Base-by-base conservation (phyloP, 129 eudicot genomes). In the Calendula officinalis region DNA sequence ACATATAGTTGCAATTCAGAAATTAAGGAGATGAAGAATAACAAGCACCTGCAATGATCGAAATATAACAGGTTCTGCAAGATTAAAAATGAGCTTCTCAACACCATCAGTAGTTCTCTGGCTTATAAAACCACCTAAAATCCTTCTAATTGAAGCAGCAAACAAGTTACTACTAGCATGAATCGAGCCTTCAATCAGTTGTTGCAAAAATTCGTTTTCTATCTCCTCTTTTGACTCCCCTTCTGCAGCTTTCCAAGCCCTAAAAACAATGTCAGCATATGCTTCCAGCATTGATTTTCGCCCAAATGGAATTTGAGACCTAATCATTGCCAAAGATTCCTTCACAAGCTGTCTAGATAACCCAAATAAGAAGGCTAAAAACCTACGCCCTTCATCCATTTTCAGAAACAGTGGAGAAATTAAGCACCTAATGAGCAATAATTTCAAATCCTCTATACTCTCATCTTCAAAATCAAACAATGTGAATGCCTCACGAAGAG, bases 381-480 rank as follows among this genome's bases (percentile, higher is more conserved):
- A 94, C 54, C 80, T 73, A 74, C 80, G 73, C 16, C 99, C 99
- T 15, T 94, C 99, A 41, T 88, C 99, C 41, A 88, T 83, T 56
- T 94, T 94, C 58, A 94, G 62, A 71, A 83, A 94, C 84, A 94
- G 38, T 0, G 99, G 99, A 3, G 95, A 73, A 40, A 94, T 86
- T 76, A 83, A 72, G 64, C 99, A 94, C 68, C 99, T 75, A 14
- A 94, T 79, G 15, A 94, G 60, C 81, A 94, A 75, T 51, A 82
- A 44, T 56, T 86, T 88, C 81, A 94, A 74, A 63, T 94, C 99
- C 80, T 88, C 99, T 64, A 88, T 94, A 63, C 99, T 88, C 80
- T 94, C 99, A 67, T 94, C 99, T 60, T 94, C 99, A 72, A 85
- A 94, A 80, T 94, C 99, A 76, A 94, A 83, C 89, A 82, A 62